Conservation (phyloP, 2,329 filamentous ascomycete species). For the Neopestalotiopsis clavispora region DNA sequence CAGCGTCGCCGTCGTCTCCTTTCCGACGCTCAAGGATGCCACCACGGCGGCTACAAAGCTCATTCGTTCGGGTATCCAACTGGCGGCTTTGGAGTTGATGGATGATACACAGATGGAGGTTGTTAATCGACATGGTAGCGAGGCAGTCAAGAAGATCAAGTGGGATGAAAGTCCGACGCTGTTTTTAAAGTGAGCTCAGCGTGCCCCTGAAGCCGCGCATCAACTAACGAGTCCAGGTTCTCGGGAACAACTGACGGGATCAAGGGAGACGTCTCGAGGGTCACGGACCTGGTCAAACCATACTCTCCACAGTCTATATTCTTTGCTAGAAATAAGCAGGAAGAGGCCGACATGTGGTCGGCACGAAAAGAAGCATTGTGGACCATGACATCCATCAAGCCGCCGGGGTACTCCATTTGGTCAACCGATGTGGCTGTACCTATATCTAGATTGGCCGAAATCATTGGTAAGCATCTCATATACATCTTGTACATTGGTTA, state of each 20-base stretch:
- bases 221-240: constrained; percentile 46
- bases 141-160: constrained; percentile 53
- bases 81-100: constrained; percentile 69
- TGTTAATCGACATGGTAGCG: constrained; percentile 66
- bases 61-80: constrained; percentile 67
- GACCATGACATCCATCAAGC: constrained; percentile 63
- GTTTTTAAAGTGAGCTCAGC: constrained; percentile 65
- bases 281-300: constrained; percentile 59
- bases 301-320: constrained; percentile 66
- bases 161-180: constrained; percentile 76
- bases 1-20: constrained; percentile 68
- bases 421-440: constrained; percentile 74
- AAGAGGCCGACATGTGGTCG: constrained; percentile 69
- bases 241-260: constrained; percentile 67
- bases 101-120: constrained; percentile 71
- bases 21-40: constrained; percentile 63
- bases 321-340: constrained; percentile 67
- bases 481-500: neutral
- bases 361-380: constrained; percentile 70
- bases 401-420: constrained; percentile 60
- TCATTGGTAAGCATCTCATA: constrained; percentile 43
- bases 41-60: constrained; percentile 67
- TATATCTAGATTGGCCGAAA: constrained; percentile 61
- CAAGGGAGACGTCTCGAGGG: constrained; percentile 66
- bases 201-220: neutral